Evolutionary conservation across 1,139 yeast species (phyloP).

Genomic region (Taphrina betulina): DNA sequence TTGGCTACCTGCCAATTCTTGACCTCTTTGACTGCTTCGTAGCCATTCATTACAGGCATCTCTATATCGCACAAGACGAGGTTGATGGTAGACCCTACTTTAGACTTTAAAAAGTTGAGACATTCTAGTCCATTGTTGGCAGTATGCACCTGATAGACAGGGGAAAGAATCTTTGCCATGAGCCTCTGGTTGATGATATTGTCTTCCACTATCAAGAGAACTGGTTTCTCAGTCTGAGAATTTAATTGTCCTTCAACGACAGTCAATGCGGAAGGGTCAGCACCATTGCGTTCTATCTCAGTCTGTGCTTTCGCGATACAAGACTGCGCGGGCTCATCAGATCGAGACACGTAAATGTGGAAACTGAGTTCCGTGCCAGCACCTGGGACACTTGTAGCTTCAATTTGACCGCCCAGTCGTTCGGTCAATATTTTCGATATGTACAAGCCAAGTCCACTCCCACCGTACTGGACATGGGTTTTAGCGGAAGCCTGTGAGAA

Average conservation of each 20-base stretch:
- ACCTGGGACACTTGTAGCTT: conserved; percentile 34
- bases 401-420: conserved; percentile 38
- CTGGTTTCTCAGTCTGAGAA: background rate
- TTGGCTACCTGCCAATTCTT: conserved; percentile 11
- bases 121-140: conserved; percentile 94
- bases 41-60: conserved; percentile 26
- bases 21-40: conserved; percentile 9
- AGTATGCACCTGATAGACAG: conserved; percentile 76
- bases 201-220: conserved; percentile 73
- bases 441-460: conserved; percentile 38
- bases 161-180: conserved; percentile 81
- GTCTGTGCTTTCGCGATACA: conserved; percentile 1
- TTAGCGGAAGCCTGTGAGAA: conserved; percentile 39
- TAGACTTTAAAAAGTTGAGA: conserved; percentile 52
- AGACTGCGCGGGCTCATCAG: background rate
- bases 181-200: conserved; percentile 91
- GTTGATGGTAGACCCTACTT: conserved; percentile 1
- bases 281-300: background rate
- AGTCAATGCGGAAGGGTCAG: background rate
- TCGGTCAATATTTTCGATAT: conserved; percentile 38
- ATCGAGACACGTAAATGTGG: conserved; percentile 33
- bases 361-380: conserved; percentile 37
- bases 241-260: background rate
- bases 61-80: conserved; percentile 30
- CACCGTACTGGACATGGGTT: conserved; percentile 38